Evolutionary conservation across 106 monocot species (phyloP).

Genomic region (Platanthera zijinensis): DNA sequence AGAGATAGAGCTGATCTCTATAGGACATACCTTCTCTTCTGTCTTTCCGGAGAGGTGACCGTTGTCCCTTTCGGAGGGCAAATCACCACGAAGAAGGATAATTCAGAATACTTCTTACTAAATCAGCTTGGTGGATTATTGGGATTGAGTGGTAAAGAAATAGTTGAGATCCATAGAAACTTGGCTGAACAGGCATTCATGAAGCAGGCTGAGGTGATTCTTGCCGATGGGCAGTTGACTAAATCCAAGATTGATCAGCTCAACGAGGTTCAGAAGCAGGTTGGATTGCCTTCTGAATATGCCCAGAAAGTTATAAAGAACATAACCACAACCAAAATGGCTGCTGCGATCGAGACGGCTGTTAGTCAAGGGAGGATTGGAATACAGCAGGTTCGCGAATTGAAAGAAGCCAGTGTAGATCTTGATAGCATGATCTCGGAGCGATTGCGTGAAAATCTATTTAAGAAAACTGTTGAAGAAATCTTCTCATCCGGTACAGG

Average conservation of each 20-base stretch:
- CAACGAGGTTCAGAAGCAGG: slow-evolving; percentile 71
- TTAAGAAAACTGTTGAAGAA: slow-evolving; percentile 81
- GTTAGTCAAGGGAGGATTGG: slow-evolving; percentile 82
- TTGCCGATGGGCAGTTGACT: slow-evolving; percentile 88
- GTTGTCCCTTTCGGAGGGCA: slow-evolving; percentile 78
- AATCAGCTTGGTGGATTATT: slow-evolving; percentile 87
- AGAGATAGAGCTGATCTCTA: slow-evolving; percentile 83
- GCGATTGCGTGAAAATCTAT: slow-evolving; percentile 75
- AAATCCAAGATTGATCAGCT: slow-evolving; percentile 86
- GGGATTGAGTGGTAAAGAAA: slow-evolving; percentile 69
- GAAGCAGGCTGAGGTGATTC: slow-evolving; percentile 93
- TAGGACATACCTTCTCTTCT: slow-evolving; percentile 75
- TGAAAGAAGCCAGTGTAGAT: slow-evolving; percentile 77
- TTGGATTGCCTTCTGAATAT: slow-evolving; percentile 78
- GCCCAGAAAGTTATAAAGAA: slow-evolving; percentile 95
- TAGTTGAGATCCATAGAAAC: slow-evolving; percentile 64
- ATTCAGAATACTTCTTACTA: slow-evolving; percentile 58
- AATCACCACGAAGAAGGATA: slow-evolving; percentile 73
- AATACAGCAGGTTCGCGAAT: slow-evolving; percentile 72
- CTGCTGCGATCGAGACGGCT: slow-evolving; percentile 85
- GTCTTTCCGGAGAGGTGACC: slow-evolving; percentile 83
- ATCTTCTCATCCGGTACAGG: slow-evolving; percentile 88
- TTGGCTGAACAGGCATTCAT: slow-evolving; percentile 93
- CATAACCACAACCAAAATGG: slow-evolving; percentile 90
- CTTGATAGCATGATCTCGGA: slow-evolving; percentile 80